Conservation (phyloP, 305 asterid species). For the Lippia alba region DNA sequence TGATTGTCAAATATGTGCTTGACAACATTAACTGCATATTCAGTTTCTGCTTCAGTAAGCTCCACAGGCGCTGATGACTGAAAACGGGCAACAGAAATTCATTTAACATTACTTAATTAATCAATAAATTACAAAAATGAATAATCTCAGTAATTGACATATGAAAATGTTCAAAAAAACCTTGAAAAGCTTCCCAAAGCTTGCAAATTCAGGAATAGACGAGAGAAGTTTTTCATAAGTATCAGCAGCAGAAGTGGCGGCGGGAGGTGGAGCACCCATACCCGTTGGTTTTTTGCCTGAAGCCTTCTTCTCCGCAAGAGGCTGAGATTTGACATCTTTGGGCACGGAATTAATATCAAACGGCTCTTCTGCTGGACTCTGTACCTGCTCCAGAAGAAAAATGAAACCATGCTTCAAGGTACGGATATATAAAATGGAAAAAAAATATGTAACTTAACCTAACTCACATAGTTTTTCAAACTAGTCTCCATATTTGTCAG, state of each 20-base stretch:
- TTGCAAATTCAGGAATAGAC: constrained; percentile 77
- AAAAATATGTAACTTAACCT: constrained; percentile 28
- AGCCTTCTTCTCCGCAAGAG: constrained; percentile 87
- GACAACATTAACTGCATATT: constrained; percentile 87
- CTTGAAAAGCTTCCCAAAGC: constrained; percentile 92
- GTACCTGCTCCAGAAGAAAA: constrained; percentile 50
- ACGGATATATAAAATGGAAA: constrained; percentile 15
- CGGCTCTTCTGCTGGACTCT: constrained; percentile 80
- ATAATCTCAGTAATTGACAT: constrained; percentile 5
- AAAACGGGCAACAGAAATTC: constrained; percentile 28
- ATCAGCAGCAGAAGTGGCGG: constrained; percentile 71
- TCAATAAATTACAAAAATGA: constrained; percentile 31
- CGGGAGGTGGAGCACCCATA: constrained; percentile 74
- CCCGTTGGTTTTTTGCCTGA: constrained; percentile 80
- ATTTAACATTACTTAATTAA: constrained; percentile 22
- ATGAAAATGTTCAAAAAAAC: constrained; percentile 43
- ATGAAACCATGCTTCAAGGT: constrained; percentile 30
- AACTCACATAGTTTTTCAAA: constrained; percentile 82
- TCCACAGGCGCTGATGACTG: constrained; percentile 94
- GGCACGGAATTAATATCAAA: constrained; percentile 82
- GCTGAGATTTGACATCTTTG: constrained; percentile 84
- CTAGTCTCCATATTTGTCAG: constrained; percentile 79
- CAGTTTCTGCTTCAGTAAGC: constrained; percentile 97
- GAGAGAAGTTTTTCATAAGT: constrained; percentile 77
- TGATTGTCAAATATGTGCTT: constrained; percentile 83